Base-by-base conservation (phyloP, 1,284 basidiomycete genomes). In the Fistulinella staudtii region DNA sequence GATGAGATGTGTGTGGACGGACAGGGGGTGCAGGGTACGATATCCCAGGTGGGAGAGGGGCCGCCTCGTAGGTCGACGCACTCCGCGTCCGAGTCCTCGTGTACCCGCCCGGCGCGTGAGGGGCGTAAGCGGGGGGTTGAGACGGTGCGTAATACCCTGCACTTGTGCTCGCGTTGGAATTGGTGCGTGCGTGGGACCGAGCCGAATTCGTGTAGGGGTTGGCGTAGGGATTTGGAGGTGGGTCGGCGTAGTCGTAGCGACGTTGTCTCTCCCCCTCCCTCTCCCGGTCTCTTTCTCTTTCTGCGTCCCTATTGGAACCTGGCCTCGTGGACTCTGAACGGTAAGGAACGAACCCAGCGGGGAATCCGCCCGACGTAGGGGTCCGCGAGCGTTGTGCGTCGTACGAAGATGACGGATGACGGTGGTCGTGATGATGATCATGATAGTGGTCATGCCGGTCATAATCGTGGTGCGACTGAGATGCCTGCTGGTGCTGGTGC, bases 21-120 rank as follows among this genome's bases (percentile, higher is more conserved):
- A 17, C 6, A 2, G 65, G 67, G n/a, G 67, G 56, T 2, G 47
- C 49, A 2, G 65, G 65, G 33, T 67, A 67, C 38, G 42, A 45
- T 21, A 68, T 39, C 2, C 63, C 65, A 1, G 28, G 40, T 1
- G 68, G 68, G 14, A 67, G 15, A 4, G 65, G 68, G 24, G 65
- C 56, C 1, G 53, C 41, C 27, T 67, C 66, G 28, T 70, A 67
- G 21, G 3, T 18, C 24, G 40, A 39, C n/a, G 49, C 39, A 15
- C 52, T 57, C 31, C 49, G 52, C 27, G 58, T 43, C 10, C 56
- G 52, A 17, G 44, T 21, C 4, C 50, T 43, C 0, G 43, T 15
- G 11, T 46, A 49, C 4, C 36, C 41, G 7, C 17, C 8, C 1
- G 39, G n/a, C 10, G 13, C 28, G n/a, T 14, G 7, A 7, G 28